Percentiles rank a stretch among this genome's conserved stretches.
phyloP scores from a whole-genome alignment of 192 early-diverging fungal species.

The Diversispora eburnea region DNA sequence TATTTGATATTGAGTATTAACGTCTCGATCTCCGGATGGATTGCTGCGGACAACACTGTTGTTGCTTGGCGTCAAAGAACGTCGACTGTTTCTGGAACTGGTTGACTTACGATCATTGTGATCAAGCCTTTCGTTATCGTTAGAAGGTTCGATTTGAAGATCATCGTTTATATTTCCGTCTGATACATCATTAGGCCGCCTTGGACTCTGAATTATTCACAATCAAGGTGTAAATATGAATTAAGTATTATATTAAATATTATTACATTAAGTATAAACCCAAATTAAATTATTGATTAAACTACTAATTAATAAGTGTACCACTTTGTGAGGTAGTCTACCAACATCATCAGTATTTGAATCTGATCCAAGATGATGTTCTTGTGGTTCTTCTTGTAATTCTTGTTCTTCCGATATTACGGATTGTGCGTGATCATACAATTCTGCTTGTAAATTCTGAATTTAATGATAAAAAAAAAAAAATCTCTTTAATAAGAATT shows the following conservation, averaged over 20 bases:
- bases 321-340: not conserved
- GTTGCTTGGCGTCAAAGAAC: not conserved
- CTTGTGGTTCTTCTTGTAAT: too few relatives aligned
- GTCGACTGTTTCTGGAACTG: conserved; percentile 1
- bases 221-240: not conserved
- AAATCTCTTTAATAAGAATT: too few relatives aligned
- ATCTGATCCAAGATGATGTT: not conserved
- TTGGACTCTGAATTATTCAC: not conserved
- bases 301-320: not conserved
- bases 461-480: too few relatives aligned
- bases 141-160: too few relatives aligned
- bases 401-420: conserved; percentile 1
- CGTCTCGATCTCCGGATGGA: not conserved
- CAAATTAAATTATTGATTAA: not conserved
- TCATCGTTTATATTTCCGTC: too few relatives aligned
- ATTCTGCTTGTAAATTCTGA: not conserved
- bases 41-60: not conserved
- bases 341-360: conserved; percentile 12
- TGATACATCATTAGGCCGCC: too few relatives aligned
- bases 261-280: not conserved
- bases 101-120: not conserved
- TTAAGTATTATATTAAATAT: not conserved
- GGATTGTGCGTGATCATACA: not conserved
- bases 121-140: not conserved
- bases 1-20: conserved; percentile 23